Evolutionary conservation across 1,139 yeast genomes (phyloP), one percentile per base, ranked within the genome.

Genomic region (Debaryomyces psychrophilus): DNA sequence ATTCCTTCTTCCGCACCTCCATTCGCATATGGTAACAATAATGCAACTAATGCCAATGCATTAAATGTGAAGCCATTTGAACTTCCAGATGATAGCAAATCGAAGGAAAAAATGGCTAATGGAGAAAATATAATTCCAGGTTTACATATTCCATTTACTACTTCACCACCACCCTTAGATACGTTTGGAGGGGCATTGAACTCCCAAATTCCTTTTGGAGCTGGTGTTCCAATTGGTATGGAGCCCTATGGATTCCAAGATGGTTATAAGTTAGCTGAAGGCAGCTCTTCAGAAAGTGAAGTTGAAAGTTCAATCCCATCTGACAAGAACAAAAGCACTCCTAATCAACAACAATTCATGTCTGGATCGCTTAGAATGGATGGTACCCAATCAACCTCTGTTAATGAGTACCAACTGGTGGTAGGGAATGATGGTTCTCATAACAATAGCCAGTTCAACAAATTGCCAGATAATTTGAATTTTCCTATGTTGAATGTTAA

Each of bases 1-100:
- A 54, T 69, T 15, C 73, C 76, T 1, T 60, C 66, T 27, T 60
- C 71, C 3, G 76, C 76, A 5, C 76, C 76, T 29, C 73, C 76
- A 0, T 62, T 68, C 40, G 56, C 62, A 20, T 65, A 65, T 47
- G 52, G 52, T 14, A 44, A 44, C 9, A 39, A 55, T 34, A 52
- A 41, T 27, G 37, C 28, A 33, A 44, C 35, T 14, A 41, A 36
- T 35, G 41, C 54, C 14, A 51, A 48, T 33, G 57, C 58, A 4
- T 51, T 60, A 41, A 55, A 54, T 45, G 62, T 58, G 11, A 66
- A 65, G 36, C 73, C 74, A 5, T 69, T 71, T 52, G 73, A 68
- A 47, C 59, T 69, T 35, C 75, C 76, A 3, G 70, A 66, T n/a
- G 65, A 62, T 15, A 48, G 53, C 41, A 54, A 51, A 35, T 49